These are phyloP conservation scores for Hypoxylon cercidicola DNA, from an alignment of 495 filamentous ascomycete species.

Conservation along the genomic window DNA sequence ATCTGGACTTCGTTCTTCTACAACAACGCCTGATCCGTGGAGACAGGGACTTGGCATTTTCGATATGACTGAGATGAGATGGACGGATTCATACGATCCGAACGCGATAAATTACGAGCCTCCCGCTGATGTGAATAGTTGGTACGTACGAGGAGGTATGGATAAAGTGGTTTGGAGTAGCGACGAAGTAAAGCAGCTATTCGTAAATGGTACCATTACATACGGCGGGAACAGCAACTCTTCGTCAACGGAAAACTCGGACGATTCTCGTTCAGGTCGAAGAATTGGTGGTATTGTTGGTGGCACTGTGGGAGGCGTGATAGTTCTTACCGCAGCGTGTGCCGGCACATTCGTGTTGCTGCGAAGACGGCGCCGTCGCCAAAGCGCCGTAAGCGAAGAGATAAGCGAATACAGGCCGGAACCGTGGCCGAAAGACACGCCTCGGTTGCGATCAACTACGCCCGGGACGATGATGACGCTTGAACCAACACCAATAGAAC, in stretches of 20 bases:
- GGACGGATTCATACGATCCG: slow-evolving; percentile 52
- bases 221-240: slow-evolving; percentile 9
- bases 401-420: slow-evolving; percentile 44
- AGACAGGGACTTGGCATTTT: slow-evolving; percentile 53
- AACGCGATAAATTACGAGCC: slow-evolving; percentile 49
- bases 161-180: slow-evolving; percentile 42
- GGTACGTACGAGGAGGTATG: slow-evolving; percentile 48
- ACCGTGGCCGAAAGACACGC: slow-evolving; percentile 45
- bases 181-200: slow-evolving; percentile 35
- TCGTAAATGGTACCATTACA: slow-evolving; percentile 29
- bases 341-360: slow-evolving; percentile 23
- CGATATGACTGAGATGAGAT: slow-evolving; percentile 53
- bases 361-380: slow-evolving; percentile 19
- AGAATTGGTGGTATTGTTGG: slow-evolving; percentile 37
- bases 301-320: slow-evolving; percentile 37
- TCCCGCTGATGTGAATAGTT: slow-evolving; percentile 41
- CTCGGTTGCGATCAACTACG: slow-evolving; percentile 36
- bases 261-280: slow-evolving; percentile 13
- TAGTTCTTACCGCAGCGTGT: slow-evolving; percentile 8
- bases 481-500: slow-evolving; percentile 15
- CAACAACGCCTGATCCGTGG: slow-evolving; percentile 50
- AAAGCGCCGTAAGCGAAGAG: slow-evolving; percentile 24
- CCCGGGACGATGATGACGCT: slow-evolving; percentile 34
- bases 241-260: slow-evolving; percentile 2
- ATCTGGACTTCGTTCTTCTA: slow-evolving; percentile 24